A percentile compares a stretch with the other conserved stretches of the same genome.
These are phyloP conservation scores for Amylostereum areolatum DNA, from an alignment of 1,284 basidiomycete species.

Conservation along the genomic window DNA sequence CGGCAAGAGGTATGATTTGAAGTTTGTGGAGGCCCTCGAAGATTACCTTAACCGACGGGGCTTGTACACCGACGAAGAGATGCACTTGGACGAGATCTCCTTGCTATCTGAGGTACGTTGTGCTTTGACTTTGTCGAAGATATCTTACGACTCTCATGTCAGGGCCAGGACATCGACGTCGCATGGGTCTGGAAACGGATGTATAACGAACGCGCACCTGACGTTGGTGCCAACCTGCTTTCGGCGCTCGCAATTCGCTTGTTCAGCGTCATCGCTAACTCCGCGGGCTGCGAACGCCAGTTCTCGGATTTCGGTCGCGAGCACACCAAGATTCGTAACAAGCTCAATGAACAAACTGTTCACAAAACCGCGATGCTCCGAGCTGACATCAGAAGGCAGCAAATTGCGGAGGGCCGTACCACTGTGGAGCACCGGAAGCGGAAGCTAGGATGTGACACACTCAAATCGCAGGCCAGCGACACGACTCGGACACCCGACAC, in stretches of 20 bases:
- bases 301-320: constrained; percentile 18
- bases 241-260: constrained; percentile 15
- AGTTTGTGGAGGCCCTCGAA: neutral
- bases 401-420: constrained; percentile 5
- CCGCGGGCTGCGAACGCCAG: constrained; percentile 14
- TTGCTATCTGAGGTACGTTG: too few relatives aligned
- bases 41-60: neutral
- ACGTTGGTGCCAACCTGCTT: constrained; percentile 10
- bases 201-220: constrained; percentile 3
- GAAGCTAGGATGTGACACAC: too few relatives aligned
- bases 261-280: constrained; percentile 17
- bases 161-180: constrained; percentile 6
- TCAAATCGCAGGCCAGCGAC: too few relatives aligned
- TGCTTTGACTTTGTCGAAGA: too few relatives aligned
- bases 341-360: constrained; percentile 9
- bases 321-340: constrained; percentile 15
- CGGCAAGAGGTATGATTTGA: neutral
- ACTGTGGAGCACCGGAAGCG: too few relatives aligned
- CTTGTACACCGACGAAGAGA: neutral
- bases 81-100: too few relatives aligned
- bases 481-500: too few relatives aligned
- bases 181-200: constrained; percentile 10
- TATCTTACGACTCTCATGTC: too few relatives aligned
- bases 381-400: constrained; percentile 6
- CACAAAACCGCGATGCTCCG: constrained; percentile 14